phyloP scores from a whole-genome alignment of 805 yeast species.

The Lipomyces oligophaga region DNA sequence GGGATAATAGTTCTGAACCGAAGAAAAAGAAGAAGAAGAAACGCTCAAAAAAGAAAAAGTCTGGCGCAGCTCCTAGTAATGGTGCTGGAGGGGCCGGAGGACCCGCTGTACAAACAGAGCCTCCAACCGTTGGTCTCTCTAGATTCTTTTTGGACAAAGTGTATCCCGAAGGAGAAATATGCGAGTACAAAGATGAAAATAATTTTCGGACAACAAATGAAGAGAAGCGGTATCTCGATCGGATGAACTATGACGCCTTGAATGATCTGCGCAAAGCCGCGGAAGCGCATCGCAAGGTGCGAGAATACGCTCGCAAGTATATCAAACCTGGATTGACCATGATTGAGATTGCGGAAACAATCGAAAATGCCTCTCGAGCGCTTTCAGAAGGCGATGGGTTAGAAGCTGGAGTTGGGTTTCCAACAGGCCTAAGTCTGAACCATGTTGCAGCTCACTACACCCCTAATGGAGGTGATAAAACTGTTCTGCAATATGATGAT shows the following conservation, averaged over 20 bases:
- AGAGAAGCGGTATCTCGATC: slow-evolving; percentile 75
- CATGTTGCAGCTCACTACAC: slow-evolving; percentile 97
- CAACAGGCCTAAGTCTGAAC: slow-evolving; percentile 93
- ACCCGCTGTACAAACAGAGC: slow-evolving; percentile 45
- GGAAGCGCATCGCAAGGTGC: slow-evolving; percentile 88
- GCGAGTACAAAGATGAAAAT: slow-evolving; percentile 68
- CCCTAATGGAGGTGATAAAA: slow-evolving; percentile 90
- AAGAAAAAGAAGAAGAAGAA: slow-evolving; percentile 49
- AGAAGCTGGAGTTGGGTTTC: slow-evolving; percentile 90
- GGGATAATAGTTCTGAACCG: no score
- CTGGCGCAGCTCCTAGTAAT: slow-evolving; percentile 2
- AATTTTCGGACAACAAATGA: slow-evolving; percentile 76
- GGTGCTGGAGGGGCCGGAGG: slow-evolving; percentile 18
- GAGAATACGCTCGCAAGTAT: slow-evolving; percentile 68
- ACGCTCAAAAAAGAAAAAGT: slow-evolving; percentile 43
- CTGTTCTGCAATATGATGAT: slow-evolving; percentile 76
- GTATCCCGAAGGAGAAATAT: slow-evolving; percentile 86
- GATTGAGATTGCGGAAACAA: slow-evolving; percentile 82
- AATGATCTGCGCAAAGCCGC: slow-evolving; percentile 93
- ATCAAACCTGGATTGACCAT: slow-evolving; percentile 90
- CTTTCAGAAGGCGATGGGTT: slow-evolving; percentile 58
- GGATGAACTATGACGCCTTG: slow-evolving; percentile 58
- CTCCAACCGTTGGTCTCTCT: slow-evolving; percentile 59
- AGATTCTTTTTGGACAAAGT: slow-evolving; percentile 63
- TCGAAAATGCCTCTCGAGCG: slow-evolving; percentile 79